Evolutionary conservation across 2,329 filamentous ascomycete species (phyloP), one percentile per base, ranked within the genome.

Genomic region (Colletotrichum truncatum): DNA sequence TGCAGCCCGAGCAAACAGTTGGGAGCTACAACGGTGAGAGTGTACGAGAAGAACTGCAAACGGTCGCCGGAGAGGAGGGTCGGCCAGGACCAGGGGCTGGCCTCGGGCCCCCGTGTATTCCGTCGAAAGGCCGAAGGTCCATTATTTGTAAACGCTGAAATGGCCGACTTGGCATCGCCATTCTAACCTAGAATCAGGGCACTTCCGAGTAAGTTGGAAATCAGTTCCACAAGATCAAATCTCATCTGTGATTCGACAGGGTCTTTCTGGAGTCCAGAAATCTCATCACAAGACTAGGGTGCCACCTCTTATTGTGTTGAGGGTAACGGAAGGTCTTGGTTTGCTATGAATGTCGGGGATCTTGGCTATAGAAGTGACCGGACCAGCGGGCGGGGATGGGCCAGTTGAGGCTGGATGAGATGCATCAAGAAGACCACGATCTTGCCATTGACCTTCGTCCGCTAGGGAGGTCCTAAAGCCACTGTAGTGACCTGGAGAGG

Each of bases 81-180:
- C 49, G 34, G 49, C 25, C 57, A 62, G 28, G 57, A 64, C 52
- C 32, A 58, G 46, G 46, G 38, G 26, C 36, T 63, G 51, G 45
- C n/a, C 14, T 56, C 58, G 59, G 51, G 43, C 51, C 52, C 28
- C 58, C 52, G 59, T 52, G 25, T 32, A 21, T 30, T 52, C 58
- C 43, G 59, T 59, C 64, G 64, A 52, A 11, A 43, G 43, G 45
- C 58, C 52, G 64, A 64, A 30, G 32, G 30, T 49, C 62, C 62
- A 49, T 43, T 34, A n/a, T 49, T 45, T 25, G 21, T 18, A 48
- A 49, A 34, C 28, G 34, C 25, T 55, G 49, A 49, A 34, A 54
- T 30, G 57, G 34, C 41, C 61, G 39, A 14, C 30, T 60, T 53
- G 46, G 39, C 32, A 39, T 39, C 36, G 18, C 16, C 16, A 36